Percentiles rank a stretch among this genome's conserved stretches.
phyloP scores from a whole-genome alignment of 305 asterid genomes.

The Rubia peregrina region DNA sequence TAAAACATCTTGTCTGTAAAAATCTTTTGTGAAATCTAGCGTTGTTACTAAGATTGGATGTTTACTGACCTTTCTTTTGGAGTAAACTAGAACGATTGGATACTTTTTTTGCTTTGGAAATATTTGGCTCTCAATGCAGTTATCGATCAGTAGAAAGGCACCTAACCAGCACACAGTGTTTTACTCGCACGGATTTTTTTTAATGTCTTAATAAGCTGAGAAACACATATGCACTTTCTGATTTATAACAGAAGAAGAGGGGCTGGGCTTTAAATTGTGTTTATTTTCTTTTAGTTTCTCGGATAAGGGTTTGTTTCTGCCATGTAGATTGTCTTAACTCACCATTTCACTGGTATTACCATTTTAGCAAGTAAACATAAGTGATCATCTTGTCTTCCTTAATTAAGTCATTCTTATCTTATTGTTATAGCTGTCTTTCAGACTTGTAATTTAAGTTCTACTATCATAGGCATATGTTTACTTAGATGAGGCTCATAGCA shows the following conservation, averaged over 20 bases:
- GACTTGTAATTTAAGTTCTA: constrained; percentile 11
- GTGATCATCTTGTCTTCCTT: neutral
- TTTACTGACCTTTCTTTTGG: neutral
- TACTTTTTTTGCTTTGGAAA: neutral
- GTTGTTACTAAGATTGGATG: neutral
- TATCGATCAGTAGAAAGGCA: neutral
- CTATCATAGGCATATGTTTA: constrained; percentile 65
- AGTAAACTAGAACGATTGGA: neutral
- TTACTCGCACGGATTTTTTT: neutral
- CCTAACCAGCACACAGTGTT: neutral
- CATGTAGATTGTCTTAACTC: neutral
- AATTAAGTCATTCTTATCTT: neutral
- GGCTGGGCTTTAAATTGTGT: neutral
- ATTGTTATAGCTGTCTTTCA: constrained; percentile 4
- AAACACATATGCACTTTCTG: neutral
- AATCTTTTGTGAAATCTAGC: neutral
- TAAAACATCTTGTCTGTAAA: constrained; percentile 22
- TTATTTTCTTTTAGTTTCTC: neutral
- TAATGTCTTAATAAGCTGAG: neutral
- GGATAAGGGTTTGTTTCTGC: constrained; percentile 3
- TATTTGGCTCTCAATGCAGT: neutral
- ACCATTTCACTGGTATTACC: neutral
- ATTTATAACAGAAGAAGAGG: neutral
- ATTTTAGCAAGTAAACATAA: neutral
- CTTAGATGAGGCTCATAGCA: constrained; percentile 99